Conservation (phyloP, 1,284 basidiomycete species). For the Leccinum pachyderme region DNA sequence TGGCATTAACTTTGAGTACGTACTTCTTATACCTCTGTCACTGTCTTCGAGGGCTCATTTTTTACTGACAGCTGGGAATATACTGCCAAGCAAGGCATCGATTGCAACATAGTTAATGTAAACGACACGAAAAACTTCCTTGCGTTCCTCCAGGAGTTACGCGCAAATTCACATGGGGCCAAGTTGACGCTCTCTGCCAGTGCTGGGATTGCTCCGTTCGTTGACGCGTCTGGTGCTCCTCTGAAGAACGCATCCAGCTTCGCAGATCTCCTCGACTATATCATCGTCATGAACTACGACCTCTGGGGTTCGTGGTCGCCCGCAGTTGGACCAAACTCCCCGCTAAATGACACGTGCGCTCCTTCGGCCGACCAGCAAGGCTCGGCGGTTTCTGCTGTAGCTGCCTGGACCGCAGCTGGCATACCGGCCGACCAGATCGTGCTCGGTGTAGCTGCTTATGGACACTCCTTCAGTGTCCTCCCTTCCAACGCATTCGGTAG, state of each 20-base stretch:
- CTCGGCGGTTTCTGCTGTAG: slow-evolving; percentile 62
- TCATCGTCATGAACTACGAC: slow-evolving; percentile 76
- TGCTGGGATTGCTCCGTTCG: slow-evolving; percentile 54
- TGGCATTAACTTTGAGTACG: slow-evolving; percentile 24
- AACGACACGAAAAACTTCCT: slow-evolving; percentile 46
- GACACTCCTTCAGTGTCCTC: slow-evolving; percentile 43
- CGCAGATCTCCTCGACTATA: slow-evolving; percentile 51
- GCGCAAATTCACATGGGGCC: slow-evolving; percentile 38
- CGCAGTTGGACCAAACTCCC: slow-evolving; percentile 64
- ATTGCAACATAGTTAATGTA: slow-evolving; percentile 42
- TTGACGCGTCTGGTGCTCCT: slow-evolving; percentile 49
- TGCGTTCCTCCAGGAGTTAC: slow-evolving; percentile 48
- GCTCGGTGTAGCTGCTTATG: slow-evolving; percentile 63
- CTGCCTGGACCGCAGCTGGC: slow-evolving; percentile 60
- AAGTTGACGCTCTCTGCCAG: slow-evolving; percentile 59
- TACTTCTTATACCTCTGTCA: background rate
- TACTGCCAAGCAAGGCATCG: slow-evolving; percentile 44
- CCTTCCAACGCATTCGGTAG: slow-evolving; percentile 30
- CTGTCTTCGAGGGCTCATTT: slow-evolving; percentile 2
- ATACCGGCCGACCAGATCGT: slow-evolving; percentile 64
- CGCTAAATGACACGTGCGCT: slow-evolving; percentile 61
- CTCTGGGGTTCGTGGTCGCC: slow-evolving; percentile 56
- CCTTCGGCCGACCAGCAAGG: slow-evolving; percentile 52
- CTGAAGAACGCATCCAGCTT: slow-evolving; percentile 50
- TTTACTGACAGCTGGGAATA: slow-evolving; percentile 46